Evolutionary conservation across 1,139 yeast genomes (phyloP), one percentile per base, ranked within the genome.

Genomic region (Meyerozyma carpophila): DNA sequence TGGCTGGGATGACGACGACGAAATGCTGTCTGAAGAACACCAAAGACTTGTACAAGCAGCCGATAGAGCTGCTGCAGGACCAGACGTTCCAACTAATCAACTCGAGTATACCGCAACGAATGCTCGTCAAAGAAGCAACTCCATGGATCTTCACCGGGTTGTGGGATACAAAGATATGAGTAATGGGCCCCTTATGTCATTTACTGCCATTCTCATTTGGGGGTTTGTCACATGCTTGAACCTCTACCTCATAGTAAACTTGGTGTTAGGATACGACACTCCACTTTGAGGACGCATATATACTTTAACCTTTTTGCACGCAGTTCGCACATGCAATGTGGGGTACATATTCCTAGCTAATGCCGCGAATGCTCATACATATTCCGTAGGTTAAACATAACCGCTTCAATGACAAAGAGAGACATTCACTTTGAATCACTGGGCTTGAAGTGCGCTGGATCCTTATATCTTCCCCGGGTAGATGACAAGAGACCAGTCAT

Each of bases 101-200:
- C 32, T 25, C n/a, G 29, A 34, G 13, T 34, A 34, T 25, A n/a
- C 18, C 16, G 28, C 36, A 14, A 16, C 21, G 16, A 38, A 27
- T 13, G 37, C 31, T 8, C 34, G 39, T 20, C 42, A 39, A 13
- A 21, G 26, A 8, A 39, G 8, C 14, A 16, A 26, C 28, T 27
- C 41, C 5, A 27, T 25, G 14, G 55, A 51, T 11, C 45, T 48
- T 13, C 50, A 49, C 41, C 45, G 62, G 37, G 54, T 68, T 32
- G 59, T 59, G 43, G 73, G 70, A 25, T 77, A 65, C 52, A 73
- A 68, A 45, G 82, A 78, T 54, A 75, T 77, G 68, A 77, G 82
- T 53, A 79, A 79, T 53, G 73, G 81, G 1, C 70, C 72, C 3
- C 36, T 65, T 8, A 70, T 77, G 21, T 55, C 80, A 1, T 55